A percentile compares a stretch with the other conserved stretches of the same genome.
Evolutionary conservation across 129 eudicot genomes (phyloP).

Genomic region (Pittosporum tobira): DNA sequence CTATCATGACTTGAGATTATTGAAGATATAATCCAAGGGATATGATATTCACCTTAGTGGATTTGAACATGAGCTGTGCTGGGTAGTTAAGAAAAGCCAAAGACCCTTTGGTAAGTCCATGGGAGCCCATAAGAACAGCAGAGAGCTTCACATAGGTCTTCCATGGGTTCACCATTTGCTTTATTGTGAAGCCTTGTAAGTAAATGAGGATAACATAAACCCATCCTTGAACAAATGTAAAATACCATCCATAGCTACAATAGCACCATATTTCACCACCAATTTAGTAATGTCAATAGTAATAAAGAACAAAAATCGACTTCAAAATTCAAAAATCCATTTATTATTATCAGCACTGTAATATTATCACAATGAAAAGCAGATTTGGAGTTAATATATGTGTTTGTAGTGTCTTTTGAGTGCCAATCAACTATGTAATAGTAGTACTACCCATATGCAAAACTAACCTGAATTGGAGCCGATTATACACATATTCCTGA

Average conservation of each 20-base stretch:
- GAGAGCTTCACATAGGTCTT: slow-evolving; percentile 76
- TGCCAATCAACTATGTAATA: too few relatives aligned
- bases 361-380: too few relatives aligned
- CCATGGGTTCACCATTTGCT: slow-evolving; percentile 96
- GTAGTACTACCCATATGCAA: background rate
- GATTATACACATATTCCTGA: slow-evolving; percentile 79
- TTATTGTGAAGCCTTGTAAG: slow-evolving; percentile 72
- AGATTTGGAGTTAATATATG: too few relatives aligned
- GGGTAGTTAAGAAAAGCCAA: slow-evolving; percentile 84
- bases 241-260: slow-evolving; percentile 79
- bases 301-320: background rate
- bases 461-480: slow-evolving; percentile 68
- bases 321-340: background rate
- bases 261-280: slow-evolving; percentile 4
- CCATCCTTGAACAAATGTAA: slow-evolving; percentile 80
- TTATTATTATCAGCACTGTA: too few relatives aligned
- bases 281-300: background rate
- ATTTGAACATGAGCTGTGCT: slow-evolving; percentile 86
- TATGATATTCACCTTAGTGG: slow-evolving; percentile 55
- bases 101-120: slow-evolving; percentile 88
- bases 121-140: slow-evolving; percentile 84
- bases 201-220: slow-evolving; percentile 63
- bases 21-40: background rate
- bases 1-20: background rate
- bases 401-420: too few relatives aligned